Evolutionary conservation across 2,329 filamentous ascomycete species (phyloP).

Genomic region (Pseudogymnoascus sp.): DNA sequence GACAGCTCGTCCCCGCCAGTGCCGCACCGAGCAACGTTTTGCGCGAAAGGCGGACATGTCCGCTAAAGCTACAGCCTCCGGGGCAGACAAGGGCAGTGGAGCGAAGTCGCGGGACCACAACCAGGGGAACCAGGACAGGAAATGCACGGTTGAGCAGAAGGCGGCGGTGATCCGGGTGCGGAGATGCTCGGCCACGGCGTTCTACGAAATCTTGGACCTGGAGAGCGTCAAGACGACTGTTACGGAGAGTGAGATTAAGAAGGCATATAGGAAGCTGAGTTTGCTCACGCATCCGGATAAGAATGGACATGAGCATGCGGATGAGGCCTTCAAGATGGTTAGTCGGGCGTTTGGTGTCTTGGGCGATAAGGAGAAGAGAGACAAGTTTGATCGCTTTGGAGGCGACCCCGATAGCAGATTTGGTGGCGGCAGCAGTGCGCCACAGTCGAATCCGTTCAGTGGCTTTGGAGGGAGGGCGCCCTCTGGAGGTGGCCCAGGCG

Average conservation of each 20-base stretch:
- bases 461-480: conserved; percentile 46
- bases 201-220: conserved; percentile 88
- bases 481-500: conserved; percentile 21
- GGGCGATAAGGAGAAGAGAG: conserved; percentile 87
- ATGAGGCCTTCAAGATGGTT: conserved; percentile 98
- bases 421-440: conserved; percentile 43
- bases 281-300: conserved; percentile 97
- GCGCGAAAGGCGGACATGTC: conserved; percentile 8
- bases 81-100: conserved; percentile 34
- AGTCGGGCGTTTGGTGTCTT: conserved; percentile 87
- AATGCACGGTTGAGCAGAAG: conserved; percentile 85
- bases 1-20: background rate
- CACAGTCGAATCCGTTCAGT: conserved; percentile 56
- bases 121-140: conserved; percentile 53
- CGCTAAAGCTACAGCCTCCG: conserved; percentile 33
- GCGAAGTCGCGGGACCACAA: conserved; percentile 41
- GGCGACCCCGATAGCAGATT: conserved; percentile 90
- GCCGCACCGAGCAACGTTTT: conserved; percentile 2
- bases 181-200: conserved; percentile 75
- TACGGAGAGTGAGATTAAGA: conserved; percentile 85
- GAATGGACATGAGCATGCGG: conserved; percentile 90
- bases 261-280: conserved; percentile 91
- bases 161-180: conserved; percentile 84
- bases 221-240: conserved; percentile 56
- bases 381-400: conserved; percentile 80